Conservation (phyloP, 2,329 filamentous ascomycete genomes). For the Dendrostoma leiphaemia region DNA sequence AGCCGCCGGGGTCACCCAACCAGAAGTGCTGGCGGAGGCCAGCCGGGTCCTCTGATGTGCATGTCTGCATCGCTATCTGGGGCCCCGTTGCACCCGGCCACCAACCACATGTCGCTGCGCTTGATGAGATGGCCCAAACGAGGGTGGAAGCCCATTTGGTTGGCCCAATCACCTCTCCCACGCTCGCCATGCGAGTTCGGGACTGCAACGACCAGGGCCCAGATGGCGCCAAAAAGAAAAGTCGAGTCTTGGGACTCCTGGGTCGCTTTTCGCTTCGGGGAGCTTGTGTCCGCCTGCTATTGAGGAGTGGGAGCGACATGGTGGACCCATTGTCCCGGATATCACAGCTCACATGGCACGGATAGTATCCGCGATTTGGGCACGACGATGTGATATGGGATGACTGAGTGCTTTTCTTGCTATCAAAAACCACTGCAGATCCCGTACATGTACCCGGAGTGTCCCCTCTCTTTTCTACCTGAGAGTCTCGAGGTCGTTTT, state of each 20-base stretch:
- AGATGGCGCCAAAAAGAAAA: constrained; percentile 13
- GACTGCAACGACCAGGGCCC: constrained; percentile 5
- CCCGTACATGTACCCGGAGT: constrained; percentile 6
- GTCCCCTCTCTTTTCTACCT: neutral
- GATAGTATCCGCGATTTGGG: neutral
- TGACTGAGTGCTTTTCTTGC: neutral
- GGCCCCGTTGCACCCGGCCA: neutral
- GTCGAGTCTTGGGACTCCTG: neutral
- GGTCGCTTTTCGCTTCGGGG: constrained; percentile 11
- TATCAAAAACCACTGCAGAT: neutral
- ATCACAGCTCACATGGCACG: neutral
- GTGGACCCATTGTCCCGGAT: constrained; percentile 2
- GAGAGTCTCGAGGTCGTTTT: too few relatives aligned
- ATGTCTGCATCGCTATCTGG: constrained; percentile 1
- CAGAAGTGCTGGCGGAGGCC: neutral
- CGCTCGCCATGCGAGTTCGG: constrained; percentile 3
- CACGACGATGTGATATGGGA: neutral
- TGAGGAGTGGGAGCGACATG: neutral
- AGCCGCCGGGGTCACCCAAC: constrained; percentile 17
- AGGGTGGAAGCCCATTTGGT: neutral
- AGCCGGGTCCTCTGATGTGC: neutral
- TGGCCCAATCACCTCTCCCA: constrained; percentile 12
- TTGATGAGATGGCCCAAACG: neutral
- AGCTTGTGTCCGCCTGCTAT: constrained; percentile 2
- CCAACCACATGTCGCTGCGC: constrained; percentile 1